Evolutionary conservation across 2,329 filamentous ascomycete genomes (phyloP).

Genomic region (Monosporascus sp.): DNA sequence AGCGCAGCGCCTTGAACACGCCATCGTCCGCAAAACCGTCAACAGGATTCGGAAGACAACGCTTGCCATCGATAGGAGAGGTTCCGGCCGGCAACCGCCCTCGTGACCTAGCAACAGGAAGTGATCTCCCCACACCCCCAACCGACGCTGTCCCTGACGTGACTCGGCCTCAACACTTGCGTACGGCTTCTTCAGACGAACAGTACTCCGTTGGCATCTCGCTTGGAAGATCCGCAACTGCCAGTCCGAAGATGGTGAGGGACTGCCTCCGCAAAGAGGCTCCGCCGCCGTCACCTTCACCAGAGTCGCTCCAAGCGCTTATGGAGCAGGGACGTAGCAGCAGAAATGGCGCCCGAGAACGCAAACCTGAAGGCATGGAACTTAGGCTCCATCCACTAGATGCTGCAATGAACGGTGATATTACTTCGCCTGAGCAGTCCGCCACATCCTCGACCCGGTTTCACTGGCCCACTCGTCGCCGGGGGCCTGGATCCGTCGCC

Average conservation of each 20-base stretch:
- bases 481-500: slow-evolving; percentile 50
- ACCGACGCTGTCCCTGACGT: slow-evolving; percentile 20
- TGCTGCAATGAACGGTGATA: slow-evolving; percentile 44
- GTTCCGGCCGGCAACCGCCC: slow-evolving; percentile 37
- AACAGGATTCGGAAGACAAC: slow-evolving; percentile 54
- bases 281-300: slow-evolving; percentile 63
- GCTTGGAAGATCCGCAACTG: slow-evolving; percentile 61
- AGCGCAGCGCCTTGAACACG: slow-evolving; percentile 64
- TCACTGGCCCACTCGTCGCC: slow-evolving; percentile 50
- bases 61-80: slow-evolving; percentile 76
- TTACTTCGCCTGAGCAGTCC: slow-evolving; percentile 53
- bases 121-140: slow-evolving; percentile 19
- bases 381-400: slow-evolving; percentile 60
- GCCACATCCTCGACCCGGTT: slow-evolving; percentile 48
- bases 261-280: slow-evolving; percentile 41
- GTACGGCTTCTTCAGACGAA: slow-evolving; percentile 36
- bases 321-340: slow-evolving; percentile 55
- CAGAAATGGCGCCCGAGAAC: slow-evolving; percentile 68
- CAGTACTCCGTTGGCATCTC: slow-evolving; percentile 40
- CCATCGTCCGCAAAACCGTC: slow-evolving; percentile 63
- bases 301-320: slow-evolving; percentile 56
- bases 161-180: slow-evolving; percentile 25
- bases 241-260: slow-evolving; percentile 60
- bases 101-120: slow-evolving; percentile 25
- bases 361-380: slow-evolving; percentile 66